phyloP scores from a whole-genome alignment of 116 monocot species.

The Zostera marina region DNA sequence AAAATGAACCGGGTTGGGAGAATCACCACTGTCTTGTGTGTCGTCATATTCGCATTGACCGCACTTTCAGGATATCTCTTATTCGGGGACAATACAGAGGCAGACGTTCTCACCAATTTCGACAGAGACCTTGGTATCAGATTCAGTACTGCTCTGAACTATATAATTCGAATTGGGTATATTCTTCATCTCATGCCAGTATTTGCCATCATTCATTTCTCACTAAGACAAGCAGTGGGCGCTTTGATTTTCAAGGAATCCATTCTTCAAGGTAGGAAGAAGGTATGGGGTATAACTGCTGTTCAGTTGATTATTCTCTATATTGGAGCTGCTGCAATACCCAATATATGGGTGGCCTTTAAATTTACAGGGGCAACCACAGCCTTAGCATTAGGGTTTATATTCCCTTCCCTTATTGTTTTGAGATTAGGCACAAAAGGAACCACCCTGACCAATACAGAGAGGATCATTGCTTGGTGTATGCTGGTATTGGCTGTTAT shows the following conservation, averaged over 20 bases:
- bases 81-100: constrained; percentile 74
- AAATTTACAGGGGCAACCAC: constrained; percentile 93
- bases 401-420: constrained; percentile 71
- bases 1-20: constrained; percentile 73
- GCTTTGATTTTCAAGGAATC: constrained; percentile 24
- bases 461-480: constrained; percentile 35
- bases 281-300: constrained; percentile 37
- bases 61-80: constrained; percentile 82
- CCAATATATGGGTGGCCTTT: constrained; percentile 92
- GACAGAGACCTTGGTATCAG: constrained; percentile 58
- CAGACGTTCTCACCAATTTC: constrained; percentile 81
- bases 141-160: constrained; percentile 56
- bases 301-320: constrained; percentile 46
- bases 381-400: constrained; percentile 65
- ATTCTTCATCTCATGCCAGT: constrained; percentile 78
- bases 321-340: constrained; percentile 63
- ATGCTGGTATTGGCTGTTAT: constrained; percentile 57
- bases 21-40: constrained; percentile 57
- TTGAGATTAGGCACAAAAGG: constrained; percentile 48
- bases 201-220: constrained; percentile 92
- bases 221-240: constrained; percentile 62
- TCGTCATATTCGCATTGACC: constrained; percentile 51
- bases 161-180: constrained; percentile 72
- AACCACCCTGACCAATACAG: constrained; percentile 17
- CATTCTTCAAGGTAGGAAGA: constrained; percentile 23